These are phyloP conservation scores for Rhodotorula sp. DNA, from an alignment of 1,284 basidiomycete genomes.

Conservation along the genomic window DNA sequence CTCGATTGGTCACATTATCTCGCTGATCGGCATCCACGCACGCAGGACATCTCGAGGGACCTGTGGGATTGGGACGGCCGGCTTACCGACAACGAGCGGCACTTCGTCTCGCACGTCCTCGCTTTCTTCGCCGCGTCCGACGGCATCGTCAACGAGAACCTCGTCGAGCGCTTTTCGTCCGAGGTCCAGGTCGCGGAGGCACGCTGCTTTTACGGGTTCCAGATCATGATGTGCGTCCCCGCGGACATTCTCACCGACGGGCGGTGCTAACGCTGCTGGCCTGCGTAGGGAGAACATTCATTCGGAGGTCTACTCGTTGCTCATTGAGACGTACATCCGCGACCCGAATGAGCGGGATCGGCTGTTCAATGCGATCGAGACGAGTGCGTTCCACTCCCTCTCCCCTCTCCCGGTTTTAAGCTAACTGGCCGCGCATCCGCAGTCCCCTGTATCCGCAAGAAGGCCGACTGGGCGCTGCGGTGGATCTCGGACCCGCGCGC, in stretches of 20 bases:
- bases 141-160: slow-evolving; percentile 57
- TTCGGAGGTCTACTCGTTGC: slow-evolving; percentile 61
- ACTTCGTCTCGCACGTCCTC: slow-evolving; percentile 56
- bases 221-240: slow-evolving; percentile 55
- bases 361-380: slow-evolving; percentile 60
- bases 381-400: slow-evolving; percentile 48
- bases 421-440: background rate
- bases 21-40: background rate
- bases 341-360: slow-evolving; percentile 57
- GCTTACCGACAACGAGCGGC: slow-evolving; percentile 54
- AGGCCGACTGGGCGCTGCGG: slow-evolving; percentile 52
- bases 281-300: slow-evolving; percentile 58
- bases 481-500: slow-evolving; percentile 55
- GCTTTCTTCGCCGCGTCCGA: slow-evolving; percentile 57
- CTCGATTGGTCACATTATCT: rapidly evolving
- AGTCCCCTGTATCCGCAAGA: slow-evolving; percentile 47
- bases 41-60: slow-evolving; percentile 54
- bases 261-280: background rate
- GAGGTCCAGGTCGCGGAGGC: slow-evolving; percentile 57
- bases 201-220: slow-evolving; percentile 57
- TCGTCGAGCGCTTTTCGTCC: slow-evolving; percentile 54
- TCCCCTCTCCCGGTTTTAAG: background rate
- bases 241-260: background rate
- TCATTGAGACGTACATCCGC: slow-evolving; percentile 62
- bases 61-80: slow-evolving; percentile 55